Percentiles rank a stretch among this genome's conserved stretches.
These are phyloP conservation scores for Cornus kousa DNA, from an alignment of 148 eudicot species.

Conservation along the genomic window DNA sequence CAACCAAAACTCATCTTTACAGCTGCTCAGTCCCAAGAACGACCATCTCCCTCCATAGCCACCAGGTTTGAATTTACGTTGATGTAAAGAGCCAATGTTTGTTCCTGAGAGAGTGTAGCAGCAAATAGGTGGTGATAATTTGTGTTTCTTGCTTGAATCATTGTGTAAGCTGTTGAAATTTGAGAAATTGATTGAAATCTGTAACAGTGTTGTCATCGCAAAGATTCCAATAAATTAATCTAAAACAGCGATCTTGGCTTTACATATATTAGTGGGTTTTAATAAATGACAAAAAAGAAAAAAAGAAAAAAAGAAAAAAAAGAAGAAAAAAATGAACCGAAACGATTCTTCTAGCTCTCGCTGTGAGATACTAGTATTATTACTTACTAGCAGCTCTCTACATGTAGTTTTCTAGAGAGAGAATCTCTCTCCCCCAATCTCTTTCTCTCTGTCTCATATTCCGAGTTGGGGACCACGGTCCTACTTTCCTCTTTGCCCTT, in stretches of 20 bases:
- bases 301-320: too few species aligned
- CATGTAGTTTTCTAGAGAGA: too few species aligned
- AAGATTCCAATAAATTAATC: not conserved
- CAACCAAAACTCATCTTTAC: slow-evolving; percentile 42
- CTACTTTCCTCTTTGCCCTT: too few species aligned
- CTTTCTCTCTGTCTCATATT: too few species aligned
- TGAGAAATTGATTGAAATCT: slow-evolving; percentile 29
- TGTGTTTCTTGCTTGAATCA: slow-evolving; percentile 23
- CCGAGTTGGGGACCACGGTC: too few species aligned
- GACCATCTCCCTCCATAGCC: slow-evolving; percentile 20
- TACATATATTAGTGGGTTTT: not conserved
- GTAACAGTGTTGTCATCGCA: slow-evolving; percentile 43
- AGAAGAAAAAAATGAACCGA: not conserved
- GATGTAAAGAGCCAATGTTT: slow-evolving; percentile 26
- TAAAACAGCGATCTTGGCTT: not conserved
- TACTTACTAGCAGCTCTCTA: too few species aligned
- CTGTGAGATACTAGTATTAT: too few species aligned
- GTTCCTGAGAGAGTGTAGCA: slow-evolving; percentile 17
- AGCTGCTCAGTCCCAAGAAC: slow-evolving; percentile 28
- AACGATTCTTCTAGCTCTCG: too few species aligned
- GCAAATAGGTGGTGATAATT: slow-evolving; percentile 5
- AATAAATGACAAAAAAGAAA: too few species aligned
- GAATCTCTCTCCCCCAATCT: too few species aligned
- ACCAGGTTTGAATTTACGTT: slow-evolving; percentile 19
- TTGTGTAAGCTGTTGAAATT: slow-evolving; percentile 19